A percentile compares a stretch with the other conserved stretches of the same genome.
Evolutionary conservation across 2,329 filamentous ascomycete genomes (phyloP).

Genomic region (Penicillium brasilianum): DNA sequence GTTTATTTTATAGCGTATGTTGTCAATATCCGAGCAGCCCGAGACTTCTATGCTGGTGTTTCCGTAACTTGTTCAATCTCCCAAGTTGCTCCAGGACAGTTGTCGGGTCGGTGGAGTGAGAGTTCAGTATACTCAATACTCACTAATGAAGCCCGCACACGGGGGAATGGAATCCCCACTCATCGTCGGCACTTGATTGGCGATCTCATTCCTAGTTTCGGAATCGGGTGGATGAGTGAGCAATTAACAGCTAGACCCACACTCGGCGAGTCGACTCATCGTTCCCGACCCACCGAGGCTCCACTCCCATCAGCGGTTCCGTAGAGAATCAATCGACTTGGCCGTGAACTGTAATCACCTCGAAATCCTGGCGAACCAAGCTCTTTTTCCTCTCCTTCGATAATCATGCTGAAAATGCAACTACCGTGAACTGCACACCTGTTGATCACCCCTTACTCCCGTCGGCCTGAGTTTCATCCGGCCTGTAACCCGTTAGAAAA

Average conservation of each 20-base stretch:
- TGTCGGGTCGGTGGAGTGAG: conserved; percentile 6
- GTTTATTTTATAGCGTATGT: neutral
- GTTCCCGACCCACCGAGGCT: neutral
- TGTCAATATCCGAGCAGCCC: neutral
- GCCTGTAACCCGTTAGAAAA: conserved; percentile 1
- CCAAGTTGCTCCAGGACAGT: neutral
- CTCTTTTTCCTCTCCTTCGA: neutral
- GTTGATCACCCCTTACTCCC: conserved; percentile 1
- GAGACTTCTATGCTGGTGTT: conserved; percentile 1
- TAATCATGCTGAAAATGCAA: conserved; percentile 1
- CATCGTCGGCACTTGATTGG: conserved; percentile 8
- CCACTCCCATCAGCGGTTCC: conserved; percentile 1
- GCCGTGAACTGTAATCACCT: neutral
- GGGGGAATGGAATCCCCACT: conserved; percentile 7
- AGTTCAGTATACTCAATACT: conserved; percentile 5
- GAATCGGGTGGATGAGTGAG: conserved; percentile 14
- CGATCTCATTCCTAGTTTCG: conserved; percentile 8
- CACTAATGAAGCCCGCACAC: conserved; percentile 3
- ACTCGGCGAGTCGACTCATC: conserved; percentile 9
- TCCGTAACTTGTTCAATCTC: neutral
- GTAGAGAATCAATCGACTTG: neutral
- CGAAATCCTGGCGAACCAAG: neutral
- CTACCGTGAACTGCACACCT: neutral
- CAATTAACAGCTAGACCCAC: conserved; percentile 8
- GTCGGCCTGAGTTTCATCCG: conserved; percentile 7